phyloP scores from a whole-genome alignment of 176 grass and related monocot genomes.

The Thalia dealbata region DNA sequence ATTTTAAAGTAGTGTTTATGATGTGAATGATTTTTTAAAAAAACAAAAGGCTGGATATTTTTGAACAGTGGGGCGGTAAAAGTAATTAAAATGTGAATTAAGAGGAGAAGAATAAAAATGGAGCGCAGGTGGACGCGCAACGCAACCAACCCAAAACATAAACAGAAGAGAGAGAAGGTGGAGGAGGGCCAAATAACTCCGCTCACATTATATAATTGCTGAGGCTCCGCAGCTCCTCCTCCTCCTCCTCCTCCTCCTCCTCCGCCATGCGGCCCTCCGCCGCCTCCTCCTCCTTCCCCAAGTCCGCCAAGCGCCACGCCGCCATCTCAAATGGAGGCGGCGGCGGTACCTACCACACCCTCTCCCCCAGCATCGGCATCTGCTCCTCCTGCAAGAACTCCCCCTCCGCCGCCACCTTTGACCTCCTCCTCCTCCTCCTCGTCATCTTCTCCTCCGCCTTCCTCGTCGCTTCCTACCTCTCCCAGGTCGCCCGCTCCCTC shows the following conservation, averaged over 20 bases:
- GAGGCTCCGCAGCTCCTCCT: conserved; percentile 14
- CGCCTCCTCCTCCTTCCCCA: conserved; percentile 13
- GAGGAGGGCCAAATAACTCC: background rate
- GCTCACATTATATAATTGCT: conserved; percentile 10
- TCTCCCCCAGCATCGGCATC: conserved; percentile 29
- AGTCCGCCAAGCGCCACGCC: conserved; percentile 23
- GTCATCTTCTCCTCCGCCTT: conserved; percentile 67
- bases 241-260: conserved; percentile 1
- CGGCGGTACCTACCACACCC: background rate
- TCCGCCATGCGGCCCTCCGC: background rate
- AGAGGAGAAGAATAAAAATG: too few species aligned
- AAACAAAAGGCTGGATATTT: too few species aligned
- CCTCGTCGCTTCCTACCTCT: conserved; percentile 59
- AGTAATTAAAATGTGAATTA: too few species aligned
- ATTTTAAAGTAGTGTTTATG: too few species aligned
- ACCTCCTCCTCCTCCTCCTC: conserved; percentile 86
- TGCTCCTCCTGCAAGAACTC: conserved; percentile 51
- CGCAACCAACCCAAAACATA: background rate
- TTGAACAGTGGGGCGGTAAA: too few species aligned
- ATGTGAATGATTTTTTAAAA: too few species aligned
- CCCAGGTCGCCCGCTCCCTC: conserved; percentile 52
- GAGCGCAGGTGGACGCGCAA: too few species aligned
- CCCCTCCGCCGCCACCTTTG: conserved; percentile 72
- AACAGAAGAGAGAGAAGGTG: background rate
- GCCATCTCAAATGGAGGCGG: background rate